Evolutionary conservation across 768 basidiomycete genomes (phyloP).

Genomic region (Kwoniella mangroviensis): DNA sequence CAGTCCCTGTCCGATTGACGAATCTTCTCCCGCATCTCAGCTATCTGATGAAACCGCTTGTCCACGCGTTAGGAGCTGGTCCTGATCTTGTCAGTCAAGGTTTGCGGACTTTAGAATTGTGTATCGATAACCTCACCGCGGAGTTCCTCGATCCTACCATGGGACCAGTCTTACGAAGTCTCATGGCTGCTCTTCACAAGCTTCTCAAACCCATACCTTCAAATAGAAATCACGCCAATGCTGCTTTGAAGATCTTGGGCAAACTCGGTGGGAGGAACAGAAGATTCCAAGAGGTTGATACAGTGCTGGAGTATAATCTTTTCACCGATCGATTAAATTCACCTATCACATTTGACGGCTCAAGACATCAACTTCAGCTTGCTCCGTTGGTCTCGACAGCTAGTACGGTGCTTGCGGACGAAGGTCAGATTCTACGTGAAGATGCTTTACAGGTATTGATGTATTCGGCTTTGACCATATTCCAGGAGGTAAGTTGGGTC

Average conservation of each 20-base stretch:
- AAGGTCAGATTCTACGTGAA: conserved; percentile 58
- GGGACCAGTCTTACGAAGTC: conserved; percentile 84
- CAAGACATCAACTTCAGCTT: conserved; percentile 68
- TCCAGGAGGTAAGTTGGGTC: conserved; percentile 69
- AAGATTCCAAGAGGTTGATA: conserved; percentile 78
- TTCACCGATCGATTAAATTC: conserved; percentile 74
- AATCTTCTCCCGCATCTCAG: conserved; percentile 93
- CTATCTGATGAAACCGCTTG: conserved; percentile 95
- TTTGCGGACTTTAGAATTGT: conserved; percentile 92
- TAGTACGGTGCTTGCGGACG: conserved; percentile 65
- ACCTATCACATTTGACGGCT: conserved; percentile 73
- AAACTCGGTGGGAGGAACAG: conserved; percentile 95
- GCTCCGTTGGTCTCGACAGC: conserved; percentile 71
- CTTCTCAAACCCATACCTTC: conserved; percentile 84
- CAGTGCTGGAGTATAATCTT: conserved; percentile 71
- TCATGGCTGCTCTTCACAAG: conserved; percentile 92
- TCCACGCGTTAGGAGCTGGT: conserved; percentile 82
- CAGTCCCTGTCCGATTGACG: conserved; percentile 91
- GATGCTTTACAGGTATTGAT: conserved; percentile 65
- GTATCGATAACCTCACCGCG: conserved; percentile 96
- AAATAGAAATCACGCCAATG: conserved; percentile 87
- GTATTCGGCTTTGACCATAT: conserved; percentile 69
- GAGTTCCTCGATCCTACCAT: conserved; percentile 97
- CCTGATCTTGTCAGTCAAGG: conserved; percentile 94
- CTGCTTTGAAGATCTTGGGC: conserved; percentile 92